Conservation (phyloP, 1,284 basidiomycete species). For the Apiotrichum domesticum region DNA sequence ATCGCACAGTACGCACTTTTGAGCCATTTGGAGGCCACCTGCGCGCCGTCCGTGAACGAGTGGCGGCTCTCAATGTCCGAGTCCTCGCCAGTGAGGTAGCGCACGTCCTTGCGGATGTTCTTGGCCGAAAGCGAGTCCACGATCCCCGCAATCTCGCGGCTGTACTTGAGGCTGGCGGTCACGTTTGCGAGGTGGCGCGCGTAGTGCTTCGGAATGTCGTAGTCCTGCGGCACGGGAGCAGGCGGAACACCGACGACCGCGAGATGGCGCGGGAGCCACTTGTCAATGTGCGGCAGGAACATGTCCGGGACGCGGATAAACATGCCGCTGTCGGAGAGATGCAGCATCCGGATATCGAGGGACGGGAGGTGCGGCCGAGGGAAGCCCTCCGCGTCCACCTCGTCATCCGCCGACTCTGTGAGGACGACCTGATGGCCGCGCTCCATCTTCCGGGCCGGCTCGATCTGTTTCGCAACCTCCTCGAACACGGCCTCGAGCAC, state of each 20-base stretch:
- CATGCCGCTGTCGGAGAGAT: slow-evolving; percentile 25
- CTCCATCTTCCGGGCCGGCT: neutral
- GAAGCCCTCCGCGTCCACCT: neutral
- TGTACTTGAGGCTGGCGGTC: slow-evolving; percentile 32
- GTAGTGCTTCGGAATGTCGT: slow-evolving; percentile 28
- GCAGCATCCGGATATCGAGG: slow-evolving; percentile 15
- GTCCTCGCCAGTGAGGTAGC: slow-evolving; percentile 71
- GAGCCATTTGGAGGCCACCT: slow-evolving; percentile 68
- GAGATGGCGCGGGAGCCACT: slow-evolving; percentile 38
- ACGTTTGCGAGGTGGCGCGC: slow-evolving; percentile 39
- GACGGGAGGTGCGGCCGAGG: neutral
- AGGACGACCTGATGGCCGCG: neutral
- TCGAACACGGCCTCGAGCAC: neutral
- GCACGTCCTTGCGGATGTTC: slow-evolving; percentile 62
- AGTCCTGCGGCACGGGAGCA: slow-evolving; percentile 11
- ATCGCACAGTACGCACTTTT: slow-evolving; percentile 47
- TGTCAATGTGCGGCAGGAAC: slow-evolving; percentile 37
- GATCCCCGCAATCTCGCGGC: slow-evolving; percentile 12
- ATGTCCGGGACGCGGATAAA: slow-evolving; percentile 31
- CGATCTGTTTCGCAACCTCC: neutral
- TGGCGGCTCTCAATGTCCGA: slow-evolving; percentile 62
- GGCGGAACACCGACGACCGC: slow-evolving; percentile 38
- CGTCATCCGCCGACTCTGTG: neutral
- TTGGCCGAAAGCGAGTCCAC: slow-evolving; percentile 20
- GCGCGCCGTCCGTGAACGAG: slow-evolving; percentile 65